Evolutionary conservation across 257 asterid species (phyloP), one percentile per base, ranked within the genome.

Genomic region (Solanum pimpinellifolium): DNA sequence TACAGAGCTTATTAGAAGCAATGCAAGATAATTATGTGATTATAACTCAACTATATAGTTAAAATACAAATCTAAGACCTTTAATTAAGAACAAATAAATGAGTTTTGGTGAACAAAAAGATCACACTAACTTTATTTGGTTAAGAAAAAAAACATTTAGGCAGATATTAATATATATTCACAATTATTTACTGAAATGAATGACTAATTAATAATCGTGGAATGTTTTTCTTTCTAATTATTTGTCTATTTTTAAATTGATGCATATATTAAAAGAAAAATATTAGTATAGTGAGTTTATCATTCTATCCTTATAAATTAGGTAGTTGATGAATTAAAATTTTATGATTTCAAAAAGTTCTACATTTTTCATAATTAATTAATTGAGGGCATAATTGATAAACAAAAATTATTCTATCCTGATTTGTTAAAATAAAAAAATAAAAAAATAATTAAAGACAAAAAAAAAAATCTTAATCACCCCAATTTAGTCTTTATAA

Each of bases 1-100:
- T 11, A 2, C 2, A 7, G 6, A 29, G 2, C 18, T 65, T 65
- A 2, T 65, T 13, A 25, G 25, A 25, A 16, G 35, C 35, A 66
- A 5, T 9, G 7, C 18, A 25, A 5, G 10, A 66, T 66, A 12
- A 66, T 66, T 7, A 21, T 68, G 20, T 1, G 4, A 62, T 11
- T n/a, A n/a, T n/a, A 65, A 0, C 0, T 6, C 0, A 6, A 66
- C 6, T 2, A 0, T 5, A 25, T 25, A 12, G 6, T 27, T 66
- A 66, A 11, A 6, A 66, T 0, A 5, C 35, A 7, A 69, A 29
- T 1, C 0, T 9, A 0, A 68, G 3, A 27, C 11, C 2, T 29
- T 1, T 68, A 14, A 68, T 27, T 29, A 2, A 13, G 0, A 68
- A 68, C 1, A 0, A 68, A 29, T 10, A 66, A 12, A 66, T 66